Conservation (phyloP, 176 grass and related monocot species). For the Aegilops sharonensis region DNA sequence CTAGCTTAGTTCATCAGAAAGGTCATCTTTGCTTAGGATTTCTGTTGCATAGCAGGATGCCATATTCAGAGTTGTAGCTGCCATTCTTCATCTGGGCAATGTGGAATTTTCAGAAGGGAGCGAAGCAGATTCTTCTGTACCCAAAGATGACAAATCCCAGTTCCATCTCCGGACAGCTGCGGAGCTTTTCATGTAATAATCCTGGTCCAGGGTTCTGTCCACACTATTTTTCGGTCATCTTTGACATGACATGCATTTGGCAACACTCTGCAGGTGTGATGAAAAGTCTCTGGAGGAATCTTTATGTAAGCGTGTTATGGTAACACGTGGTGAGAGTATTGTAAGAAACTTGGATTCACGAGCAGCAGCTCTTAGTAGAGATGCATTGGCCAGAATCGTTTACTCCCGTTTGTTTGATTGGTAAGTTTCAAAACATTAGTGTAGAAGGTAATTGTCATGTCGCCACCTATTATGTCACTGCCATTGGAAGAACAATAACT, state of each 20-base stretch:
- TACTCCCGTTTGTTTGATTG: constrained; percentile 97
- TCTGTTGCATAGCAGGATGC: constrained; percentile 54
- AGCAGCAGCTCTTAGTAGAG: constrained; percentile 89
- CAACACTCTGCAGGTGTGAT: constrained; percentile 69
- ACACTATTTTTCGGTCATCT: constrained; percentile 11
- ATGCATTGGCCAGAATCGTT: constrained; percentile 91
- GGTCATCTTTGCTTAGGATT: not conserved
- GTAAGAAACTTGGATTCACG: constrained; percentile 73
- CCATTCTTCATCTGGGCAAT: constrained; percentile 99
- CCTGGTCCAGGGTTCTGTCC: constrained; percentile 17
- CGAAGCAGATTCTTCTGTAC: constrained; percentile 81
- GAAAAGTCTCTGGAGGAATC: constrained; percentile 77
- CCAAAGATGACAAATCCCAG: constrained; percentile 81
- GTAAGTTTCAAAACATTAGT: constrained; percentile 48
- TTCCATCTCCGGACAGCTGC: constrained; percentile 89
- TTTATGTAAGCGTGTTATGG: constrained; percentile 90
- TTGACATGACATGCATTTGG: constrained; percentile 31
- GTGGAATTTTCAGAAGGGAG: constrained; percentile 88
- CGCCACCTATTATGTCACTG: not conserved
- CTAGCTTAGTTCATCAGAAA: constrained; percentile 29
- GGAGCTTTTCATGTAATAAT: constrained; percentile 90
- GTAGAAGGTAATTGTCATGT: constrained; percentile 10
- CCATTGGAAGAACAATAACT: not conserved
- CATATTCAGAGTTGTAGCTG: constrained; percentile 96
- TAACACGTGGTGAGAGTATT: constrained; percentile 89